Evolutionary conservation across 257 asterid genomes (phyloP).

Genomic region (Plectranthus barbatus): DNA sequence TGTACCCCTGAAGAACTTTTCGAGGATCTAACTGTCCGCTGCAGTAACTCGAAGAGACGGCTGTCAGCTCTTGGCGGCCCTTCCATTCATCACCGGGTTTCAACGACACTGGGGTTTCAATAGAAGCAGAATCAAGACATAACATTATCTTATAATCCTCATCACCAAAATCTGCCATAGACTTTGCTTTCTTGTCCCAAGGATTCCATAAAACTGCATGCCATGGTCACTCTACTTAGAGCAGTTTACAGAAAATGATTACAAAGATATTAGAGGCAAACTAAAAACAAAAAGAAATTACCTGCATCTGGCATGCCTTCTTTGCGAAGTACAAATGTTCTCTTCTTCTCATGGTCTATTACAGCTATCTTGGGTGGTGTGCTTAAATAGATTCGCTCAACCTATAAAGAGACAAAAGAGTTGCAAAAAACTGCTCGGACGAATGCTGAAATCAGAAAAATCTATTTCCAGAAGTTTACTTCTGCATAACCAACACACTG

Average conservation of each 20-base stretch:
- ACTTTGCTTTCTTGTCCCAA: slow-evolving; percentile 79
- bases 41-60: slow-evolving; percentile 83
- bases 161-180: slow-evolving; percentile 63
- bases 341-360: slow-evolving; percentile 83
- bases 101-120: slow-evolving; percentile 50
- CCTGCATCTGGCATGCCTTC: slow-evolving; percentile 91
- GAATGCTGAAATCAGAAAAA: too few species aligned
- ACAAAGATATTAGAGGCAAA: background rate
- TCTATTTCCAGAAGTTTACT: background rate
- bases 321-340: slow-evolving; percentile 69
- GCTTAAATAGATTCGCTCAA: slow-evolving; percentile 69
- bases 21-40: slow-evolving; percentile 80
- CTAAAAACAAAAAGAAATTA: slow-evolving; percentile 6
- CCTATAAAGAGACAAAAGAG: slow-evolving; percentile 29
- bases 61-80: slow-evolving; percentile 68
- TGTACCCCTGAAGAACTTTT: slow-evolving; percentile 54
- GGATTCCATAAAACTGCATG: slow-evolving; percentile 88
- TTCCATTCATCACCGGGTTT: slow-evolving; percentile 79
- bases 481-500: background rate
- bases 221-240: slow-evolving; percentile 12
- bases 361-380: slow-evolving; percentile 78
- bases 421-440: slow-evolving; percentile 2
- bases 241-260: background rate
- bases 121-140: slow-evolving; percentile 63
- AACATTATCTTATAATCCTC: slow-evolving; percentile 63